Percentiles rank a stretch among this genome's conserved stretches.
Conservation (phyloP, 2,329 filamentous ascomycete genomes). For the Colletotrichum tabaci region DNA sequence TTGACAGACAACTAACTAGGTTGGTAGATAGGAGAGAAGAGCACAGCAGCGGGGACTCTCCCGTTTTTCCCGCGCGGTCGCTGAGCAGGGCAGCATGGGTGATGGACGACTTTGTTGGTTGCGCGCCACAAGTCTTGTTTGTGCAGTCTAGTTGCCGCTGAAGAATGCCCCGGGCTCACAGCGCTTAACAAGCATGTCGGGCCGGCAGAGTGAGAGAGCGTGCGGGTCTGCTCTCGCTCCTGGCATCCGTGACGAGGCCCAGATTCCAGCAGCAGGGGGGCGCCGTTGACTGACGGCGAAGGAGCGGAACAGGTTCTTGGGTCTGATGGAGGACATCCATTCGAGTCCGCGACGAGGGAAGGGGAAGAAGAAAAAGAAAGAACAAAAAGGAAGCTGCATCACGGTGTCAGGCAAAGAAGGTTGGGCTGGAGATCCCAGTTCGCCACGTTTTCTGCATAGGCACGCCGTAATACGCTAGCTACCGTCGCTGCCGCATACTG, state of each 20-base stretch:
- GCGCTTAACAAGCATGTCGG: no score
- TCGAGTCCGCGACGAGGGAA: not conserved
- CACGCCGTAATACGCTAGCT: not conserved
- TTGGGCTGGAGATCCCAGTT: conserved; percentile 23
- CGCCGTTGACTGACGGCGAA: conserved; percentile 23
- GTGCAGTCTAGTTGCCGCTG: conserved; percentile 1
- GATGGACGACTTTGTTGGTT: not conserved
- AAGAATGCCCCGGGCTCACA: not conserved
- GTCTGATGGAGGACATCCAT: not conserved
- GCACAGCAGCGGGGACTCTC: not conserved
- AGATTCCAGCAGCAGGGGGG: not conserved
- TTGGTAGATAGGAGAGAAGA: not conserved
- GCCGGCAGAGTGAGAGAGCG: no score
- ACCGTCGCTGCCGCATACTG: not conserved
- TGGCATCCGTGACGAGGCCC: not conserved
- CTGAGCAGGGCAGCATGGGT: not conserved
- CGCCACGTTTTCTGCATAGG: conserved; percentile 36
- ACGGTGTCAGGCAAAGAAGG: not conserved
- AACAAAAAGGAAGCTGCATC: not conserved
- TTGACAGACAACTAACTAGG: not conserved
- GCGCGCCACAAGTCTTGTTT: not conserved
- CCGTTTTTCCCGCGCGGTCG: not conserved
- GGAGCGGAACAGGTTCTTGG: conserved; percentile 1
- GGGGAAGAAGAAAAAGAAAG: not conserved
- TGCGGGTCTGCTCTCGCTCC: not conserved